These are phyloP conservation scores for Tricholoma matsutake DNA, from an alignment of 768 basidiomycete species.

Conservation along the genomic window DNA sequence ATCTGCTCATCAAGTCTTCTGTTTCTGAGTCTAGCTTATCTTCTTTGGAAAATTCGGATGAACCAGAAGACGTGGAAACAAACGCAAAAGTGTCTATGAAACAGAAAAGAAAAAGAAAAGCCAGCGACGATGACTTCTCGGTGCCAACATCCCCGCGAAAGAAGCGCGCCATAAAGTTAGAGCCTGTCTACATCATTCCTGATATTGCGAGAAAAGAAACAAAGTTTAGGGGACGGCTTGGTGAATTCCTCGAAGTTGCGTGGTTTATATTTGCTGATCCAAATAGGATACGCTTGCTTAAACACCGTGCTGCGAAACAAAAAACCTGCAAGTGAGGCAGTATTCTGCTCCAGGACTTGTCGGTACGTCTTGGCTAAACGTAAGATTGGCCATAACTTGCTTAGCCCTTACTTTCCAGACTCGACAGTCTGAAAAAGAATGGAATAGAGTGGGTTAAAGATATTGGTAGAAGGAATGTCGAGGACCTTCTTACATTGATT, in stretches of 20 bases:
- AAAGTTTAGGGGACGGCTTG: conserved; percentile 66
- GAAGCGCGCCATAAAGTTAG: conserved; percentile 31
- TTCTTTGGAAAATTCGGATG: background rate
- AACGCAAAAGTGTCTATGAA: background rate
- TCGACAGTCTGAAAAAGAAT: conserved; percentile 76
- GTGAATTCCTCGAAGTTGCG: conserved; percentile 23
- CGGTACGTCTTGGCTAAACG: conserved; percentile 33
- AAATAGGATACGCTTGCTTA: conserved; percentile 71
- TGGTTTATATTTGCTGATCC: background rate
- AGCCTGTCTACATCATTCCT: conserved; percentile 65
- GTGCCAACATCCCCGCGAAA: conserved; percentile 18
- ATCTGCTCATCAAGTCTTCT: background rate
- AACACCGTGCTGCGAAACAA: conserved; percentile 77
- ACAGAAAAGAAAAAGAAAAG: conserved; percentile 1
- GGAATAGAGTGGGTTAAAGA: conserved; percentile 83
- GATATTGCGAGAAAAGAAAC: conserved; percentile 66
- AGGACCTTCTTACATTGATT: conserved; percentile 71
- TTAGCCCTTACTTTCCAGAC: conserved; percentile 37
- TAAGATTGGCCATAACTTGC: background rate
- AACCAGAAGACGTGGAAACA: background rate
- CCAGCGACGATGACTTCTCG: background rate
- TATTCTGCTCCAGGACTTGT: conserved; percentile 78
- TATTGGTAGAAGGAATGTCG: conserved; percentile 69
- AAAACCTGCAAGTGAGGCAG: conserved; percentile 58
- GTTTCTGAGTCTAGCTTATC: background rate